A percentile compares a stretch with the other conserved stretches of the same genome.
Evolutionary conservation across 1,139 yeast species (phyloP).

Genomic region (Eremothecium cymbalariae): DNA sequence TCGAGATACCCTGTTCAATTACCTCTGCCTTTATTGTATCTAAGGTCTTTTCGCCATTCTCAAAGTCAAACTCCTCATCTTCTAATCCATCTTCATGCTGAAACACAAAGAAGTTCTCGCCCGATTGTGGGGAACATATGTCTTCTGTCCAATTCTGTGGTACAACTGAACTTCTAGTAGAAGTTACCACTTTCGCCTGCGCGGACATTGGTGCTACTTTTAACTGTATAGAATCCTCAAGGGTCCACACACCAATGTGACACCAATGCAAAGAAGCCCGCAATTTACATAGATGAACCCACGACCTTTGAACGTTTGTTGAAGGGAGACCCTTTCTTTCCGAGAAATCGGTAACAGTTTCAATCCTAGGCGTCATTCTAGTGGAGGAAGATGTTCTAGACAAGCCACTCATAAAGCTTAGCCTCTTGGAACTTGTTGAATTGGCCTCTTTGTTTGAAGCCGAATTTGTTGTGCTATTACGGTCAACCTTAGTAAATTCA

Average conservation of each 20-base stretch:
- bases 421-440: constrained; percentile 14
- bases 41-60: constrained; percentile 8
- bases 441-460: constrained; percentile 13
- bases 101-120: constrained; percentile 3
- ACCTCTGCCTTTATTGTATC: constrained; percentile 4
- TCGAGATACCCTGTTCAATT: not conserved
- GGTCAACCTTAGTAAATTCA: constrained; percentile 13
- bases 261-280: constrained; percentile 72
- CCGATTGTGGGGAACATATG: constrained; percentile 1
- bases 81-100: constrained; percentile 6
- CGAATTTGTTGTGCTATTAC: constrained; percentile 2
- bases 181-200: constrained; percentile 14
- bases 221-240: constrained; percentile 30
- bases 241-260: constrained; percentile 54
- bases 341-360: constrained; percentile 11
- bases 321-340: constrained; percentile 24
- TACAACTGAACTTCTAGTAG: not conserved
- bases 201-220: constrained; percentile 30
- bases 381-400: constrained; percentile 11
- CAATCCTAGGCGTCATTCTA: constrained; percentile 12
- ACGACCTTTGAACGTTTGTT: constrained; percentile 38
- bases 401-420: constrained; percentile 23
- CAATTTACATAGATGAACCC: constrained; percentile 51
- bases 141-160: constrained; percentile 6
- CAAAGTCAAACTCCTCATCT: constrained; percentile 17